phyloP scores from a whole-genome alignment of 2,329 filamentous ascomycete species.

The Fusarium coicis region DNA sequence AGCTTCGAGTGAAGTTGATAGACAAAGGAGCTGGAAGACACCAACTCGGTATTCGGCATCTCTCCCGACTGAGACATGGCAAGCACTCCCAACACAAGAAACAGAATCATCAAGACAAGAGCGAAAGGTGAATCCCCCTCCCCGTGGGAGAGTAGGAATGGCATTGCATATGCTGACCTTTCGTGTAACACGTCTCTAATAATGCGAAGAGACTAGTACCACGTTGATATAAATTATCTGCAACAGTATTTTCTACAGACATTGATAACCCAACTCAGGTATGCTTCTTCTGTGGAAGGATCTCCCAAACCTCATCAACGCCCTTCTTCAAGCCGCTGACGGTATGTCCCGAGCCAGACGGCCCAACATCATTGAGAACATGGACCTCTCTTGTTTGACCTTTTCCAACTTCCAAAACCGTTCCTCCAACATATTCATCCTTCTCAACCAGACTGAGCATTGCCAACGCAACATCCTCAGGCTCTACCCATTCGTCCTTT shows the following conservation, averaged over 20 bases:
- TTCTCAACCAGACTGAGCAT: background rate
- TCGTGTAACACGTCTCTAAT: background rate
- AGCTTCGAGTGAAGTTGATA: fast-evolving
- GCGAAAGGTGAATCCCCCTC: background rate
- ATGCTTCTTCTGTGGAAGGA: background rate
- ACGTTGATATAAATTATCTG: background rate
- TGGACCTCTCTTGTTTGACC: background rate
- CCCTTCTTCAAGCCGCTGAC: background rate
- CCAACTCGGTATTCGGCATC: background rate
- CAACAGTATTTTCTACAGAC: no score
- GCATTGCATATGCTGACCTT: background rate
- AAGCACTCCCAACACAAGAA: background rate
- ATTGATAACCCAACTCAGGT: background rate
- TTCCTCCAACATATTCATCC: background rate
- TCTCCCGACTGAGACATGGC: background rate
- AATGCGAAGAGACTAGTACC: background rate
- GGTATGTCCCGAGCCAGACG: background rate
- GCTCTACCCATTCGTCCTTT: background rate
- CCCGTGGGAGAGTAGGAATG: background rate
- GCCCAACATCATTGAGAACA: background rate
- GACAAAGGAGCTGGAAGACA: background rate
- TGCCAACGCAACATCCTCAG: background rate
- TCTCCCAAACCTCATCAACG: background rate
- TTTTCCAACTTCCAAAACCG: background rate
- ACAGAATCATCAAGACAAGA: background rate